Evolutionary conservation across 331 rosid species (phyloP), one percentile per base, ranked within the genome.

Genomic region (Malus hybrid): DNA sequence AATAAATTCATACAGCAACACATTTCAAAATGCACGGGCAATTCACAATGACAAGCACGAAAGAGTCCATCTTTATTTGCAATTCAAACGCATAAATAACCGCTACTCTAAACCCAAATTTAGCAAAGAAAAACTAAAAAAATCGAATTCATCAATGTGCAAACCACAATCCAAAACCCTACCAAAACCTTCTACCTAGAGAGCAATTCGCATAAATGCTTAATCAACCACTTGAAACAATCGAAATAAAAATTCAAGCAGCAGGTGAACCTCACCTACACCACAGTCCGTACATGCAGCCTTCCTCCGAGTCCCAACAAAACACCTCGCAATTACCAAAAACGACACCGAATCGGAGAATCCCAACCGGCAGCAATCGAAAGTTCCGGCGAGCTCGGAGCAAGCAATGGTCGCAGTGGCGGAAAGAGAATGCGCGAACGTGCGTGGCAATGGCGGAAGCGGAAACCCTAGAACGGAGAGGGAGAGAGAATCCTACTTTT

Each of bases 381-480:
- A n/a, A 52, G 55, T 32, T 54, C 15, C 7, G 12, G 36, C 19
- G 68, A 36, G 76, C 15, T 24, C 67, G 6, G 19, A 14, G 19
- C 18, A 48, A 39, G 76, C 69, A 61, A 61, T 28, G 59, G 6
- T 55, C n/a, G 44, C 7, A 56, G 56, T 1, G 76, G 0, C 16
- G 42, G 16, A 64, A 27, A 15, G 24, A 24, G 68, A 42, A 33
- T 7, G 66, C 28, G 27, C 29, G 67, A 60, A 59, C 8, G 68
- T 27, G 42, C 11, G 50, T 28, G 70, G 36, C 70, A 62, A 73
- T 27, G 70, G 70, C 22, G 68, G 22, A 59, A 42, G 34, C n/a
- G 70, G 44, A 73, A 73, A 73, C 77, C 69, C 57, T 61, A 73
- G 46, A 62, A 42, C 1, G 44, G 32, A 42, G 61, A 73, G 5